These are phyloP conservation scores for Beauveria medogensis DNA, from an alignment of 2,329 filamentous ascomycete genomes.

Conservation along the genomic window DNA sequence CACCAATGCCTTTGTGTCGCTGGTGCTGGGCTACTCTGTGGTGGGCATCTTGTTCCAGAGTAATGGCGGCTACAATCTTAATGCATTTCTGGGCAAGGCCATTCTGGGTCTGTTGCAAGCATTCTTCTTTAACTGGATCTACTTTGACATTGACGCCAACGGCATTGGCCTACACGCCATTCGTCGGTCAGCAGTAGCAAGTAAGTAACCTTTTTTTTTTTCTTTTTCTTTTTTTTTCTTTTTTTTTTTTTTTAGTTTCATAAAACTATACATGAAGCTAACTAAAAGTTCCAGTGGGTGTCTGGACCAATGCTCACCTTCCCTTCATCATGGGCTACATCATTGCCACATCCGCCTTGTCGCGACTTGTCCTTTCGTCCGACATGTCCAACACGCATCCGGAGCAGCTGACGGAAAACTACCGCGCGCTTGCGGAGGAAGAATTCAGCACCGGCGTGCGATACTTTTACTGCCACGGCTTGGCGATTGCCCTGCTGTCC, in stretches of 20 bases:
- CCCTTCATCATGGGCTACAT: constrained; percentile 57
- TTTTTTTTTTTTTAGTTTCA: too few relatives aligned
- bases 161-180: constrained; percentile 55
- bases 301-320: constrained; percentile 50
- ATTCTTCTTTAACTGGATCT: constrained; percentile 54
- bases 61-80: constrained; percentile 33
- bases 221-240: too few relatives aligned
- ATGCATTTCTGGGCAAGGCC: constrained; percentile 55
- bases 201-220: constrained; percentile 20
- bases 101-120: constrained; percentile 49
- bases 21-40: constrained; percentile 58
- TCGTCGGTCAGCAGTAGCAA: constrained; percentile 37
- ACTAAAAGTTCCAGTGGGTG: constrained; percentile 25
- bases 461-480: constrained; percentile 57
- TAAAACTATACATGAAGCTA: neutral
- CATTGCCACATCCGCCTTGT: constrained; percentile 49
- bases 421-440: constrained; percentile 38
- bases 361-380: constrained; percentile 49
- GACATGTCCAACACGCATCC: constrained; percentile 42
- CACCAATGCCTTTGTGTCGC: constrained; percentile 55
- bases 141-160: constrained; percentile 53
- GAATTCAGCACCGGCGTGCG: constrained; percentile 46
- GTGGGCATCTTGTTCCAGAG: constrained; percentile 54
- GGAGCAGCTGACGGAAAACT: constrained; percentile 42
- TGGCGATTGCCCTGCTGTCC: constrained; percentile 44